Evolutionary conservation across 164 flowering plant genomes (phyloP), one percentile per base, ranked within the genome.

Genomic region (Vitis cinerea): DNA sequence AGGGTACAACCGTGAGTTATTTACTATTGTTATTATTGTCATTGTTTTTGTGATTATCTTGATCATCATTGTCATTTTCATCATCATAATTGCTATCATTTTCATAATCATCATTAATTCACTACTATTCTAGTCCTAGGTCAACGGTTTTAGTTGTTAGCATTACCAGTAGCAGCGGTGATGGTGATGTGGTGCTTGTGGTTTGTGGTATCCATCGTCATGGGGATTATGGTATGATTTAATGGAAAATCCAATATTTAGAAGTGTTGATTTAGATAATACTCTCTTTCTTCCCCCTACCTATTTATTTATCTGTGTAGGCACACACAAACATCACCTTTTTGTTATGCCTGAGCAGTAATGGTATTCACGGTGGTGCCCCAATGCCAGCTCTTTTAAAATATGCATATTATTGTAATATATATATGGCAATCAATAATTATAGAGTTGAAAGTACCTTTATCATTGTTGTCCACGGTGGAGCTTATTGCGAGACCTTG

Each of bases 131-230:
- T 37, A 6, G 6, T 37, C 4, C 44, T 37, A 37, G 44, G 44
- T 37, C 44, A 37, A 3, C 2, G 15, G 16, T 59, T 23, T 23
- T 23, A 29, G 63, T 11, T 9, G 9, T 13, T 60, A n/a, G 63
- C n/a, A 5, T 60, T 8, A 60, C 0, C 0, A 1, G 37, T 62
- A 8, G 65, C 29, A 44, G 9, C 48, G 30, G 6, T 10, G 15
- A 51, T 47, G 23, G 23, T 15, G 5, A 64, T 50, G 54, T 1
- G 12, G 30, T 63, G 61, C 61, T 59, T 12, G 17, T 73, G 61
- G 51, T 47, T 16, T 58, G 72, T 74, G 68, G 76, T 50, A 68
- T 68, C 76, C 68, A 63, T 72, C 68, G 52, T 44, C 14, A 50
- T 63, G 44, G 55, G 64, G 76, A 27, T 14, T 56, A 56, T 66